Conservation (phyloP, 78 protist species). For the Chrysochromulina tobinii region DNA sequence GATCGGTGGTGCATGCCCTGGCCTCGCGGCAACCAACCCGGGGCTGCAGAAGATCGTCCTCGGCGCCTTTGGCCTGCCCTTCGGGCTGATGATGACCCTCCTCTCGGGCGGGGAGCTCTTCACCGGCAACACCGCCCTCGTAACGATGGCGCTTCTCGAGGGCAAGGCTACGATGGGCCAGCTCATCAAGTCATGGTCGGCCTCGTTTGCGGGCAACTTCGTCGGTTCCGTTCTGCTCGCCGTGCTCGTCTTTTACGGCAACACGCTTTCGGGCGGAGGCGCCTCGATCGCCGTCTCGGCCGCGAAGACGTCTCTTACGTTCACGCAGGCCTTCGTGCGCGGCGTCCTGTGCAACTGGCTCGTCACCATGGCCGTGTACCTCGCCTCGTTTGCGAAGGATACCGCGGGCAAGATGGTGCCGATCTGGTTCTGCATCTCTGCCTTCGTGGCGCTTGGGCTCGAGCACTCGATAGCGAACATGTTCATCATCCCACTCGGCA, state of each 20-base stretch:
- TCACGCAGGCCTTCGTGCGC: background rate
- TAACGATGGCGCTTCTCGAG: background rate
- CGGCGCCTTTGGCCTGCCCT: conserved; percentile 9
- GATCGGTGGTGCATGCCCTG: background rate
- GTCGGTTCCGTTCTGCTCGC: background rate
- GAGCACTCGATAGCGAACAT: conserved; percentile 50
- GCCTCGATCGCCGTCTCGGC: too few relatives aligned
- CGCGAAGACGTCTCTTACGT: background rate
- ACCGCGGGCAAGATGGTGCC: conserved; percentile 5
- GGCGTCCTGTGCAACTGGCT: conserved; percentile 36
- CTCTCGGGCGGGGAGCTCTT: conserved; percentile 9
- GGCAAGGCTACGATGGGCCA: background rate
- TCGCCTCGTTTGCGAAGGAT: background rate
- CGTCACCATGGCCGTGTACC: conserved; percentile 11
- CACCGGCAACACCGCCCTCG: conserved; percentile 31
- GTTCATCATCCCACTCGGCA: conserved; percentile 39
- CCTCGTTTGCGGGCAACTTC: background rate
- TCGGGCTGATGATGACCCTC: conserved; percentile 24
- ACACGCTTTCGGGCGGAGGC: too few relatives aligned
- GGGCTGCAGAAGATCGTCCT: background rate
- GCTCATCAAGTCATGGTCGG: background rate
- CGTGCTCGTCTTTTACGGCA: too few relatives aligned
- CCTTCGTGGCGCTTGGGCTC: conserved; percentile 20
- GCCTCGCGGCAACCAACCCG: background rate
- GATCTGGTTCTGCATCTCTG: conserved; percentile 29